Percentiles rank a stretch among this genome's conserved stretches.
phyloP scores from a whole-genome alignment of 192 early-diverging fungal species.

The Chytriomyces confervae region DNA sequence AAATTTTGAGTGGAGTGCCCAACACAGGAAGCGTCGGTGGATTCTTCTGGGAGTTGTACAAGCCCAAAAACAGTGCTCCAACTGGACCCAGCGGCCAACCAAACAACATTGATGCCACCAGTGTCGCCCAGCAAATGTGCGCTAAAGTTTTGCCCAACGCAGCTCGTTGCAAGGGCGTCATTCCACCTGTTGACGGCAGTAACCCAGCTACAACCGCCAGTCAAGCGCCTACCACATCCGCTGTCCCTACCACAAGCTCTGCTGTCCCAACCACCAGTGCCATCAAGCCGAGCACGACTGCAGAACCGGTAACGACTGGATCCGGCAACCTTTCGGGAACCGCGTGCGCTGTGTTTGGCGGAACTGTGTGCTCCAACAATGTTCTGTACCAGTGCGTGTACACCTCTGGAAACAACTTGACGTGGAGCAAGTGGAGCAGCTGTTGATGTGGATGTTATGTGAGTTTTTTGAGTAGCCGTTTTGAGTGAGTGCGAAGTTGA shows the following conservation, averaged over 20 bases:
- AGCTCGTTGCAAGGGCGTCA: conserved; percentile 20
- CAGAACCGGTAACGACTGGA: neutral
- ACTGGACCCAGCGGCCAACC: conserved; percentile 17
- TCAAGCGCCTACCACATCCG: neutral
- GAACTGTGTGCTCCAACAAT: neutral
- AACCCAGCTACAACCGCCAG: neutral
- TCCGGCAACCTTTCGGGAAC: neutral
- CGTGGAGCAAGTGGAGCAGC: neutral
- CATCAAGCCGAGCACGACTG: neutral
- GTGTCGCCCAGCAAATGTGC: conserved; percentile 19
- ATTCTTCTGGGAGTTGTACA: conserved; percentile 29
- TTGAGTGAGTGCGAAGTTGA: no score
- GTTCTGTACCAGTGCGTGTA: neutral
- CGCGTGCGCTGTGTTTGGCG: neutral
- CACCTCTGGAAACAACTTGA: neutral
- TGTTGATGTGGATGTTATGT: no score
- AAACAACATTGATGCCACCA: conserved; percentile 23
- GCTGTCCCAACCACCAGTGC: conserved; percentile 1
- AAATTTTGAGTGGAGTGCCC: conserved; percentile 5
- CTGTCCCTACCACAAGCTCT: neutral
- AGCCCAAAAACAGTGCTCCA: conserved; percentile 27
- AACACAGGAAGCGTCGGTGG: neutral
- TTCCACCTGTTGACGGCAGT: conserved; percentile 4
- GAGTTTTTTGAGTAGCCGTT: no score
- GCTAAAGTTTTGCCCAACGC: conserved; percentile 13